Conservation (phyloP, 768 basidiomycete species). For the Kwoniella pini region DNA sequence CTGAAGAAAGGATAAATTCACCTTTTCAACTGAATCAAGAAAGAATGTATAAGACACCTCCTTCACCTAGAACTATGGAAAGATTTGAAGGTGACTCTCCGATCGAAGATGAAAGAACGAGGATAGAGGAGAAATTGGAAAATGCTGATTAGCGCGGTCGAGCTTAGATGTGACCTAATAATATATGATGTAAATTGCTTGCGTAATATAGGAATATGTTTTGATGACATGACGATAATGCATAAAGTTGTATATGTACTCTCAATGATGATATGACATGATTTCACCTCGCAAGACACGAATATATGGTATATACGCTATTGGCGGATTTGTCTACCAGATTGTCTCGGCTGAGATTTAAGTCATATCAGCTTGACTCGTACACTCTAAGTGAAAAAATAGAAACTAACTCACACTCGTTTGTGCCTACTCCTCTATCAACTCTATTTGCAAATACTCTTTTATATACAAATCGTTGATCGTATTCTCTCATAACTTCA, state of each 20-base stretch:
- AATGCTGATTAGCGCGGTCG: neutral
- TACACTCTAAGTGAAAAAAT: no score
- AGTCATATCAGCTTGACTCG: neutral
- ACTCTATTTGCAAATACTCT: slow-evolving; percentile 45
- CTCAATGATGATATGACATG: no score
- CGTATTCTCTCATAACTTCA: slow-evolving; percentile 55
- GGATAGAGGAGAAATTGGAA: neutral
- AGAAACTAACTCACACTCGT: slow-evolving; percentile 37
- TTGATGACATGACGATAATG: no score
- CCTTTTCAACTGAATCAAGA: slow-evolving; percentile 32
- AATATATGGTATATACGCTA: no score
- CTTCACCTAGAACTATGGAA: slow-evolving; percentile 29
- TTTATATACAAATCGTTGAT: slow-evolving; percentile 52
- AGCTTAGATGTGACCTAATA: no score
- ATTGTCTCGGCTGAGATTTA: neutral
- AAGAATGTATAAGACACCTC: slow-evolving; percentile 34
- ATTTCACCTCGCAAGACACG: no score
- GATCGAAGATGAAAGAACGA: no score
- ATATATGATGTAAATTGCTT: no score
- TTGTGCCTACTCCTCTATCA: slow-evolving; percentile 47
- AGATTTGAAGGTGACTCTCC: slow-evolving; percentile 7
- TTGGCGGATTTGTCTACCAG: slow-evolving; percentile 7
- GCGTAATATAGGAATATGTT: no score
- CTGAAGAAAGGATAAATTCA: slow-evolving; percentile 14
- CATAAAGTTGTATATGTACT: no score